These are phyloP conservation scores for Calonectria montana DNA, from an alignment of 2,329 filamentous ascomycete genomes.

Conservation along the genomic window DNA sequence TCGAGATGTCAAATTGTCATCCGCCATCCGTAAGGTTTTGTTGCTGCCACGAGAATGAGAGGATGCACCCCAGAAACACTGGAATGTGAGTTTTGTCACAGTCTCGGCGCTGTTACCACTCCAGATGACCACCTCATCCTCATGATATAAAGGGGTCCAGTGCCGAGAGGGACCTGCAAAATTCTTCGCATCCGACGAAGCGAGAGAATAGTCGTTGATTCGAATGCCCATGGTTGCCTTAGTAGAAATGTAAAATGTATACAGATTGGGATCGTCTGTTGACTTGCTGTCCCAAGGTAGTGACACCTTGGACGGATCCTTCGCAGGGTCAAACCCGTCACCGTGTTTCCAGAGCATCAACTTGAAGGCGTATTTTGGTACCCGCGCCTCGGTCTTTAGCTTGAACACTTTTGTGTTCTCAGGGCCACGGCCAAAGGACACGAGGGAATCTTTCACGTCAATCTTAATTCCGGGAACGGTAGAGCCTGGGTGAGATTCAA, in stretches of 20 bases:
- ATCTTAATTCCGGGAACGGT: slow-evolving; percentile 72
- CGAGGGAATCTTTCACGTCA: slow-evolving; percentile 73
- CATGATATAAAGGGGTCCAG: slow-evolving; percentile 79
- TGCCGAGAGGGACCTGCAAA: slow-evolving; percentile 65
- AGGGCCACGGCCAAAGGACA: slow-evolving; percentile 80
- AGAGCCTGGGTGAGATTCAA: slow-evolving; percentile 75
- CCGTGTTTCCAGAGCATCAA: slow-evolving; percentile 79
- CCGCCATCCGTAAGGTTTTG: slow-evolving; percentile 48
- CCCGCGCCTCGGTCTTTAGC: slow-evolving; percentile 71
- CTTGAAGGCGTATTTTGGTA: slow-evolving; percentile 86
- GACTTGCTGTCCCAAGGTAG: slow-evolving; percentile 53
- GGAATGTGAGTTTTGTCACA: slow-evolving; percentile 62
- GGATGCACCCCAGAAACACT: slow-evolving; percentile 68
- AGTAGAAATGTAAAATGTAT: slow-evolving; percentile 81
- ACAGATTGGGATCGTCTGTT: slow-evolving; percentile 60
- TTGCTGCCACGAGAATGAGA: slow-evolving; percentile 51
- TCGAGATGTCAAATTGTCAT: slow-evolving; percentile 53
- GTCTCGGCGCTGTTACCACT: slow-evolving; percentile 55
- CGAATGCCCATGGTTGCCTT: slow-evolving; percentile 81
- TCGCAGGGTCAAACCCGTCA: slow-evolving; percentile 71
- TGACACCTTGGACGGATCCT: slow-evolving; percentile 66
- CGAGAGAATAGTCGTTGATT: slow-evolving; percentile 78
- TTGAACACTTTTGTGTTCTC: slow-evolving; percentile 77
- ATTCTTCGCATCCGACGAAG: slow-evolving; percentile 65
- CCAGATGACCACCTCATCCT: slow-evolving; percentile 82